phyloP scores from a whole-genome alignment of 345 rosid genomes.

The Iberis pinnata region DNA sequence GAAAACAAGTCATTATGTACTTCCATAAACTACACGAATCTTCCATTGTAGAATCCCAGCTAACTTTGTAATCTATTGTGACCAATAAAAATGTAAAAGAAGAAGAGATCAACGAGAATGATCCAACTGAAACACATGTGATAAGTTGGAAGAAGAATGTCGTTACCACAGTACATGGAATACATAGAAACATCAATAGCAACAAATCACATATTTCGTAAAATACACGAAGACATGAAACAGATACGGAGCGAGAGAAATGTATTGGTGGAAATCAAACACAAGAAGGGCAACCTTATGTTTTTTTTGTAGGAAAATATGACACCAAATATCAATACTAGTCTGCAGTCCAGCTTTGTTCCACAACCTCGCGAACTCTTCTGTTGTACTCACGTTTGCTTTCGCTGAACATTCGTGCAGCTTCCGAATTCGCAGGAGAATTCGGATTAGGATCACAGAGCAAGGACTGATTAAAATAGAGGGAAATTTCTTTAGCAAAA shows the following conservation, averaged over 20 bases:
- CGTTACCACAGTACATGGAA: background rate
- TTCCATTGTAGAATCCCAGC: background rate
- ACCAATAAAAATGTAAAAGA: background rate
- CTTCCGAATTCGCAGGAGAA: slow-evolving; percentile 98
- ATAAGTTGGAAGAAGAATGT: slow-evolving; percentile 3
- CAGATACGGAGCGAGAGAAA: background rate
- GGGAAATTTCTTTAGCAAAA: background rate
- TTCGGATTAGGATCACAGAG: slow-evolving; percentile 95
- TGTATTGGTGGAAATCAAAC: slow-evolving; percentile 14
- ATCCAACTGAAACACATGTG: too few species aligned
- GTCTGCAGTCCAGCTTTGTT: slow-evolving; percentile 95
- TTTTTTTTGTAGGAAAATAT: slow-evolving; percentile 4
- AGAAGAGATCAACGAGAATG: too few species aligned
- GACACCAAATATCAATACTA: slow-evolving; percentile 25
- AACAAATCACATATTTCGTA: slow-evolving; percentile 21
- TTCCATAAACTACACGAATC: background rate
- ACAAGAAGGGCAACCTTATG: slow-evolving; percentile 10
- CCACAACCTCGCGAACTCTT: slow-evolving; percentile 78
- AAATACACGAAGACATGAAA: slow-evolving; percentile 16
- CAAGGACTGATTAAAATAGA: slow-evolving; percentile 47
- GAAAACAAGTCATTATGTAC: slow-evolving; percentile 11
- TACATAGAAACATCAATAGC: slow-evolving; percentile 13
- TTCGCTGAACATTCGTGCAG: slow-evolving; percentile 93
- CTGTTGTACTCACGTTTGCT: slow-evolving; percentile 91
- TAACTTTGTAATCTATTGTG: background rate